Evolutionary conservation across 2,329 filamentous ascomycete genomes (phyloP).

Genomic region (Hortaea sp.): DNA sequence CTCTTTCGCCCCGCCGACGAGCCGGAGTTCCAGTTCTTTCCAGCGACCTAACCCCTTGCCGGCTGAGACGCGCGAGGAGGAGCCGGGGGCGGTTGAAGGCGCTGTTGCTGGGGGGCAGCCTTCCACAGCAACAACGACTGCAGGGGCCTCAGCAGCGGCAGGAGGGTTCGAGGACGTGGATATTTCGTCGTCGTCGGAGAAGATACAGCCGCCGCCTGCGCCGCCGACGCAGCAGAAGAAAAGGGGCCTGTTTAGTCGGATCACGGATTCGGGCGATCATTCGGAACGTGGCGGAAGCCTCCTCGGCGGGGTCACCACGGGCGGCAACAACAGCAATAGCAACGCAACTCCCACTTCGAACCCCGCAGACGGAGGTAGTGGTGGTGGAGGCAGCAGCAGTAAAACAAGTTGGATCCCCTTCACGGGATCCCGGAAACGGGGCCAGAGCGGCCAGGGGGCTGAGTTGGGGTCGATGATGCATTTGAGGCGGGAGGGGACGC

Average conservation of each 20-base stretch:
- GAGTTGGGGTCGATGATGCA: slow-evolving; percentile 42
- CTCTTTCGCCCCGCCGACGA: slow-evolving; percentile 35
- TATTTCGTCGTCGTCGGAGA: slow-evolving; percentile 47
- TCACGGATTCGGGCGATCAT: slow-evolving; percentile 8
- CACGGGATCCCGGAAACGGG: slow-evolving; percentile 59
- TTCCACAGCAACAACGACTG: no score
- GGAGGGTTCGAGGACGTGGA: slow-evolving; percentile 74
- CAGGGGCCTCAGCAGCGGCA: background rate
- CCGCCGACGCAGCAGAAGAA: slow-evolving; percentile 50
- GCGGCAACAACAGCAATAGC: background rate
- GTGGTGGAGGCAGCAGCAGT: slow-evolving; percentile 35
- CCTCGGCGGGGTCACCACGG: background rate
- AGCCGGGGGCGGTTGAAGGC: background rate
- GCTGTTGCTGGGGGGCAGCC: no score
- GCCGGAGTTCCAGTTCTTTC: slow-evolving; percentile 25
- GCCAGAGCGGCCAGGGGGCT: slow-evolving; percentile 58
- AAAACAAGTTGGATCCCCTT: slow-evolving; percentile 21
- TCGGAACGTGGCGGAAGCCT: slow-evolving; percentile 2
- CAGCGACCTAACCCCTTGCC: slow-evolving; percentile 22
- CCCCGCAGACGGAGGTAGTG: slow-evolving; percentile 7
- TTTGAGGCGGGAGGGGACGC: slow-evolving; percentile 15
- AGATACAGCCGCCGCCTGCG: slow-evolving; percentile 45
- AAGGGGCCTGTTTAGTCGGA: slow-evolving; percentile 55
- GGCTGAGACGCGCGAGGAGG: slow-evolving; percentile 18
- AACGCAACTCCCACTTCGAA: background rate